Percentiles rank a stretch among this genome's conserved stretches.
These are phyloP conservation scores for Leccinum angustisporum DNA, from an alignment of 1,284 basidiomycete species.

Conservation along the genomic window DNA sequence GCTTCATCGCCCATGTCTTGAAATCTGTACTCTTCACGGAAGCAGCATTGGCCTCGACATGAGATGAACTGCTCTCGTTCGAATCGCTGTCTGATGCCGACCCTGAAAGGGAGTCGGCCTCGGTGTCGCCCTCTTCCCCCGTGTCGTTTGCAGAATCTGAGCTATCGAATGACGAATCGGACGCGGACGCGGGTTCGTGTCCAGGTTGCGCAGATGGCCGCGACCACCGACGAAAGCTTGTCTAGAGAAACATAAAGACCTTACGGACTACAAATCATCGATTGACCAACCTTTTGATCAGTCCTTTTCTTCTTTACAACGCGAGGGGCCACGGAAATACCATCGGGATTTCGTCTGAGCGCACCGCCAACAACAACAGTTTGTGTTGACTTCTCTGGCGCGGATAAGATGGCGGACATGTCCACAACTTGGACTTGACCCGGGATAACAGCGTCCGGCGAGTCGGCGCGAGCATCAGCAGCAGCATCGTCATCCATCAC, in stretches of 20 bases:
- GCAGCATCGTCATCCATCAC: constrained; percentile 14
- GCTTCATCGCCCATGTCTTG: constrained; percentile 84
- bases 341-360: constrained; percentile 58
- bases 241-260: constrained; percentile 25
- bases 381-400: constrained; percentile 12
- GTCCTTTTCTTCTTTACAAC: constrained; percentile 43
- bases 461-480: background rate
- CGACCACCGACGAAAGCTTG: constrained; percentile 45
- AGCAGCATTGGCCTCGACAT: constrained; percentile 13
- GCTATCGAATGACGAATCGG: constrained; percentile 72
- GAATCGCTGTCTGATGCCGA: constrained; percentile 16
- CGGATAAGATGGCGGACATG: constrained; percentile 10
- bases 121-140: constrained; percentile 35
- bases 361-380: constrained; percentile 51
- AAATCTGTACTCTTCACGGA: constrained; percentile 53
- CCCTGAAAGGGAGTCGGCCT: constrained; percentile 5
- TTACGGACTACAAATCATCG: background rate
- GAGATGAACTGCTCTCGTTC: constrained; percentile 4
- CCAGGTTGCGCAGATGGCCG: constrained; percentile 17
- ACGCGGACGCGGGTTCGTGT: constrained; percentile 33
- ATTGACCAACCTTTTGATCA: constrained; percentile 41
- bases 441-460: background rate
- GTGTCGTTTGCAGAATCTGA: constrained; percentile 69
- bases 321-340: constrained; percentile 49
- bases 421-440: constrained; percentile 20